Evolutionary conservation across 352 stramenopile genomes (phyloP).

Genomic region (Globisporangium paddicum): DNA sequence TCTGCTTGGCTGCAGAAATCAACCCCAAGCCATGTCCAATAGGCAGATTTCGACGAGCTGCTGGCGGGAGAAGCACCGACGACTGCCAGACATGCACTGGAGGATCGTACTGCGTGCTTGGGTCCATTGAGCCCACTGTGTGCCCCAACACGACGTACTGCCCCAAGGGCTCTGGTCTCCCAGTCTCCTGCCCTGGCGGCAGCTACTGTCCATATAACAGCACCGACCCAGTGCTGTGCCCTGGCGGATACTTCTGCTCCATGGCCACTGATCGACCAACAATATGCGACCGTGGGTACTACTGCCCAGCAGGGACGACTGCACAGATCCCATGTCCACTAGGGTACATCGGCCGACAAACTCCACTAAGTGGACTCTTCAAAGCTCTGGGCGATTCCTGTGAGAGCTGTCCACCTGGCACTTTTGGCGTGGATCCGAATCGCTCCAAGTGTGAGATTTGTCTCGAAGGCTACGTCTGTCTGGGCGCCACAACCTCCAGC

Average conservation of each 20-base stretch:
- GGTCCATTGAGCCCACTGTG: slow-evolving; percentile 35
- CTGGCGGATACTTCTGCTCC: slow-evolving; percentile 75
- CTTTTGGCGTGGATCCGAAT: slow-evolving; percentile 73
- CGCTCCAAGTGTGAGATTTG: slow-evolving; percentile 68
- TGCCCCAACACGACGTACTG: slow-evolving; percentile 65
- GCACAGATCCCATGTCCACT: slow-evolving; percentile 69
- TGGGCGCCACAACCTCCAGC: slow-evolving; percentile 59
- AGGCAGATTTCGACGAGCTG: slow-evolving; percentile 32
- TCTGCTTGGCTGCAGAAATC: slow-evolving; percentile 49
- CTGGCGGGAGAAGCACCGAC: slow-evolving; percentile 26
- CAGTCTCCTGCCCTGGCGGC: slow-evolving; percentile 51
- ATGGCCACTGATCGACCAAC: slow-evolving; percentile 23
- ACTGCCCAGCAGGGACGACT: slow-evolving; percentile 56
- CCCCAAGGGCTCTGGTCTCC: slow-evolving; percentile 37
- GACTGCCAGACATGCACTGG: slow-evolving; percentile 49
- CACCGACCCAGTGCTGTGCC: slow-evolving; percentile 45
- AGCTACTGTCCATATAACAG: slow-evolving; percentile 78
- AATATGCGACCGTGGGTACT: slow-evolving; percentile 52
- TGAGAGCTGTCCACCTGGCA: slow-evolving; percentile 71
- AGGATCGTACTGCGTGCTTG: slow-evolving; percentile 57
- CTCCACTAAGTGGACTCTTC: slow-evolving; percentile 43
- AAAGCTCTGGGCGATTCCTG: slow-evolving; percentile 53
- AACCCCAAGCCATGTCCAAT: slow-evolving; percentile 34
- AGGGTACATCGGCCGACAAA: slow-evolving; percentile 59
- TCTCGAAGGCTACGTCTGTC: slow-evolving; percentile 81